Evolutionary conservation across 192 early-diverging fungal species (phyloP).

Genomic region (Geranomyces variabilis): DNA sequence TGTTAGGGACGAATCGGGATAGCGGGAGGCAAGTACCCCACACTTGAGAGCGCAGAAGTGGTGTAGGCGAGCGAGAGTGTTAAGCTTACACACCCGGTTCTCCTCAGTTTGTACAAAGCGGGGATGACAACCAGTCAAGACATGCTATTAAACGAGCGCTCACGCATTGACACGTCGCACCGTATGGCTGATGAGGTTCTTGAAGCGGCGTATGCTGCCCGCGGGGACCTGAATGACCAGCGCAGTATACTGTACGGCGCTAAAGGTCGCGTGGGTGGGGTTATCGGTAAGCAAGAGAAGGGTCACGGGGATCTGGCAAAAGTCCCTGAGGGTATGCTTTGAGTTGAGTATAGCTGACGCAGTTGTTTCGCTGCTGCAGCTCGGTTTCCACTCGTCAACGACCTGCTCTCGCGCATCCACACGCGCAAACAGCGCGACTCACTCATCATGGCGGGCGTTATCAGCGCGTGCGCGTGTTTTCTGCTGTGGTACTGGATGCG

Average conservation of each 20-base stretch:
- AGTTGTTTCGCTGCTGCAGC: slow-evolving; percentile 6
- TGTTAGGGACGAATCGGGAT: slow-evolving; percentile 65
- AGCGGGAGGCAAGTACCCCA: slow-evolving; percentile 58
- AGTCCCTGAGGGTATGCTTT: too few relatives aligned
- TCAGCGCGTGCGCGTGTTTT: slow-evolving; percentile 47
- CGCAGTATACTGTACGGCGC: slow-evolving; percentile 58
- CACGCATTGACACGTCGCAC: slow-evolving; percentile 72
- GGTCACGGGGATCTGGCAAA: too few relatives aligned
- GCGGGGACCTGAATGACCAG: slow-evolving; percentile 69
- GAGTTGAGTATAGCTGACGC: too few relatives aligned
- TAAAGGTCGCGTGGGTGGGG: slow-evolving; percentile 55
- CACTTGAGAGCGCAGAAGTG: too few relatives aligned
- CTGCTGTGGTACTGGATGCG: slow-evolving; percentile 43
- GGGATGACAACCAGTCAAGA: slow-evolving; percentile 50
- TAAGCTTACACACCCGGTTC: too few relatives aligned
- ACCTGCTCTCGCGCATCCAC: slow-evolving; percentile 70
- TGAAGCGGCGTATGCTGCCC: slow-evolving; percentile 76
- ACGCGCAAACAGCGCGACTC: slow-evolving; percentile 69
- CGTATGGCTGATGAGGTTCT: slow-evolving; percentile 75
- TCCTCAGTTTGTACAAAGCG: slow-evolving; percentile 45
- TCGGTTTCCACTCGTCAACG: slow-evolving; percentile 72
- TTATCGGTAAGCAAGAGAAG: slow-evolving; percentile 64
- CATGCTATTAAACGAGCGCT: slow-evolving; percentile 71
- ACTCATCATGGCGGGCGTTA: slow-evolving; percentile 72
- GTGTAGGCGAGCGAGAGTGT: too few relatives aligned